These are phyloP conservation scores for Aspergillus sp. DNA, from an alignment of 2,329 filamentous ascomycete species.

Conservation along the genomic window DNA sequence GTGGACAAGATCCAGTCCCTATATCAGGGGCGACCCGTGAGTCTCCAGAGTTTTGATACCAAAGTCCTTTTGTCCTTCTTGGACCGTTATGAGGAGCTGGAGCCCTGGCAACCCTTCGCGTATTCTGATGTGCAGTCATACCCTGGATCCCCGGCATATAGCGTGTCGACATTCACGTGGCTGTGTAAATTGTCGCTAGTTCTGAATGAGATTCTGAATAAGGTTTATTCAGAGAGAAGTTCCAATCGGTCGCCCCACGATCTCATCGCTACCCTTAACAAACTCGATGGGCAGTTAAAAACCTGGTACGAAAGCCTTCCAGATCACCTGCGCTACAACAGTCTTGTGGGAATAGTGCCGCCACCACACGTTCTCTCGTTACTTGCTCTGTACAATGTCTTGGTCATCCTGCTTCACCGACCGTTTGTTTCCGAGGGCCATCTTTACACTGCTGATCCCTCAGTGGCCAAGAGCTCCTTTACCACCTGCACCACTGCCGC, in stretches of 20 bases:
- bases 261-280: not conserved
- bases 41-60: conserved; percentile 47
- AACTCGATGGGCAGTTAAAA: not conserved
- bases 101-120: conserved; percentile 36
- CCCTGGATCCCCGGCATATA: conserved; percentile 34
- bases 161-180: conserved; percentile 40
- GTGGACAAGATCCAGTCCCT: conserved; percentile 58
- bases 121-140: not conserved
- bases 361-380: too few species aligned
- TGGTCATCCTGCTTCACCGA: conserved; percentile 57
- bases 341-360: too few species aligned
- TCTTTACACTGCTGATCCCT: conserved; percentile 43
- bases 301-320: too few species aligned
- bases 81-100: conserved; percentile 53
- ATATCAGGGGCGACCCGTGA: conserved; percentile 57
- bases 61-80: conserved; percentile 48
- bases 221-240: not conserved
- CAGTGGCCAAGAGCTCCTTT: conserved; percentile 19
- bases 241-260: not conserved
- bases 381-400: conserved; percentile 53
- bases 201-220: not conserved
- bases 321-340: too few species aligned
- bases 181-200: conserved; percentile 49
- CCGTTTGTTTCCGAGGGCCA: conserved; percentile 51
- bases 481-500: conserved; percentile 52